Evolutionary conservation across 2,329 filamentous ascomycete genomes (phyloP).

Genomic region (Calonectria pteridis): DNA sequence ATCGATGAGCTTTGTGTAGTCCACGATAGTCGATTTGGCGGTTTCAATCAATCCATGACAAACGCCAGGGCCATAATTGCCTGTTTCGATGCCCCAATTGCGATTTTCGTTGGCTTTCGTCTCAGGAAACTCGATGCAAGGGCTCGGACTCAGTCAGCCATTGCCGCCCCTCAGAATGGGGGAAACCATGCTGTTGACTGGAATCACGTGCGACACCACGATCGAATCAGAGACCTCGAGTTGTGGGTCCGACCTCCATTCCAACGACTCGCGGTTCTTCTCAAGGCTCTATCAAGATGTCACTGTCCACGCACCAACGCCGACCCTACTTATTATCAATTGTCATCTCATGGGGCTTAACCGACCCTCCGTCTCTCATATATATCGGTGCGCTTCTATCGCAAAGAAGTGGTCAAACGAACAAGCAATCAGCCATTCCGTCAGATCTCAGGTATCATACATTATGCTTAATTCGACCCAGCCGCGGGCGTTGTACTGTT

Average conservation of each 20-base stretch:
- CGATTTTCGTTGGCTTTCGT: slow-evolving; percentile 33
- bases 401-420: slow-evolving; percentile 23
- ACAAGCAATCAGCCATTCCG: slow-evolving; percentile 23
- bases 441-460: slow-evolving; percentile 32
- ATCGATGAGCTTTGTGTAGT: slow-evolving; percentile 20
- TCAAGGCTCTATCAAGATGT: slow-evolving; percentile 15
- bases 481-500: slow-evolving; percentile 34
- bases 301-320: not conserved
- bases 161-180: slow-evolving; percentile 43
- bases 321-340: not conserved
- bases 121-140: slow-evolving; percentile 29
- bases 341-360: not conserved
- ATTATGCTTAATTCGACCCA: slow-evolving; percentile 29
- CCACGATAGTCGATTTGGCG: slow-evolving; percentile 25
- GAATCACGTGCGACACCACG: slow-evolving; percentile 41
- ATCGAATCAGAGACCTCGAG: slow-evolving; percentile 38
- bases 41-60: slow-evolving; percentile 33
- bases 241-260: slow-evolving; percentile 37
- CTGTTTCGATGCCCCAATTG: slow-evolving; percentile 34
- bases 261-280: slow-evolving; percentile 14
- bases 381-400: not conserved
- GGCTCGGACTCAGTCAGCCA: slow-evolving; percentile 44
- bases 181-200: slow-evolving; percentile 38
- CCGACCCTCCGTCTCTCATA: not conserved
- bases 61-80: slow-evolving; percentile 19